Evolutionary conservation across 805 yeast genomes (phyloP), one percentile per base, ranked within the genome.

Genomic region (Cyberlindnera mycetangii): DNA sequence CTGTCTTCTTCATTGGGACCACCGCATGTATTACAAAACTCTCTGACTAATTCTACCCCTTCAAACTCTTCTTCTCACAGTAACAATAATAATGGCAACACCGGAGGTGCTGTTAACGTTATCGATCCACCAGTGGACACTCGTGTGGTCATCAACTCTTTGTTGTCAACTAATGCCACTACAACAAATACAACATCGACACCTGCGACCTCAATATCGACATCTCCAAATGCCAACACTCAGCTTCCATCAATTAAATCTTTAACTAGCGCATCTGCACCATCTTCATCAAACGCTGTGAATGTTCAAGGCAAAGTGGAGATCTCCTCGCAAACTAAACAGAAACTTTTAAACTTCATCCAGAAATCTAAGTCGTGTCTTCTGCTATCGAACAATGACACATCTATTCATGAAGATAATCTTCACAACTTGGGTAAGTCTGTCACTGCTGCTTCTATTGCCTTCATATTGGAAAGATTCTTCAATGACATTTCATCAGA

Each of bases 351-450:
- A 21, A 61, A 66, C 21, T 71, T 68, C 38, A 74, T 85, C 41
- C 84, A 82, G 52, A 72, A 78, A 38, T 83, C 89, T 7, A 76
- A 76, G 48, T 74, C 85, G 19, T 83, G 89, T 53, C 68, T 75
- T 31, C 78, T 76, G 47, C 68, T 79, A 16, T 52, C 55, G 4
- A 52, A 65, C 42, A 53, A 56, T 24, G 58, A 56, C 21, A 37
- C 53, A 7, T 35, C 51, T 4, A 48, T 60, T 17, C 56, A 60
- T 30, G 60, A 55, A 49, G 74, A 76, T 16, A 78, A 79, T 50
- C 56, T 82, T 6, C 78, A 74, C 54, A 69, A 62, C 9, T 61
- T 86, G 41, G 95, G 95, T 0, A 69, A 75, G 44, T 64, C 76
- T 7, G 70, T 82, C 4, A 69, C 83, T 2, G 58, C 71, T 3